Conservation (phyloP, 352 stramenopile species). For the Phytophthora idaei region DNA sequence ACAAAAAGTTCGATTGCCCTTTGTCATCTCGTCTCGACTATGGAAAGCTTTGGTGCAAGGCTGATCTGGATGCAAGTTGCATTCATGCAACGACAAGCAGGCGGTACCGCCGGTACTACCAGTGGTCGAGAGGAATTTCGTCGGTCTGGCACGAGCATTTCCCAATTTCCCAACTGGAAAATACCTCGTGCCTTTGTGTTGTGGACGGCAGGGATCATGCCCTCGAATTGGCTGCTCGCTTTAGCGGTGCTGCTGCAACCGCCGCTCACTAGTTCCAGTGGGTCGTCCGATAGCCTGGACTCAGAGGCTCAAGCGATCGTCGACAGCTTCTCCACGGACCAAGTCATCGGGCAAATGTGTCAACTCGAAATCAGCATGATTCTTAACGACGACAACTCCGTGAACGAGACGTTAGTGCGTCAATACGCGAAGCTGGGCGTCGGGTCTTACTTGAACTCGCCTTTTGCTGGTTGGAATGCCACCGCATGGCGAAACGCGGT, state of each 20-base stretch:
- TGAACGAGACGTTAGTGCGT: constrained; percentile 32
- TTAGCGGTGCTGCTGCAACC: constrained; percentile 6
- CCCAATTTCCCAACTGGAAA: constrained; percentile 18
- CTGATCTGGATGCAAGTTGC: constrained; percentile 9
- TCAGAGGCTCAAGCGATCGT: constrained; percentile 30
- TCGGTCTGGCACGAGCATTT: neutral
- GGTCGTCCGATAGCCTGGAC: constrained; percentile 17
- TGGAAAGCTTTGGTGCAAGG: neutral
- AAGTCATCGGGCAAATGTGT: constrained; percentile 89
- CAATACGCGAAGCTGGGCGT: constrained; percentile 71
- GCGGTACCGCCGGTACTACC: neutral
- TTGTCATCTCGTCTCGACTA: neutral
- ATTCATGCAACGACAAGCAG: neutral
- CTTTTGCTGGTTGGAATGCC: constrained; percentile 42
- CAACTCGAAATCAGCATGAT: constrained; percentile 89
- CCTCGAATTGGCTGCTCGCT: constrained; percentile 10
- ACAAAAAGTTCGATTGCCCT: too few relatives aligned
- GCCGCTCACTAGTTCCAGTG: constrained; percentile 4
- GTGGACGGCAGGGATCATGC: neutral
- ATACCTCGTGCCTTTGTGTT: neutral
- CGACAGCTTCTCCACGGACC: constrained; percentile 24
- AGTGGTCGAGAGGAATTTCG: neutral
- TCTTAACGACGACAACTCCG: constrained; percentile 40
- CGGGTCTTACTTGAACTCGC: constrained; percentile 87
- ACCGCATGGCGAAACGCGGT: constrained; percentile 65